Conservation (phyloP, 768 basidiomycete species). For the Phylloporus sp. region DNA sequence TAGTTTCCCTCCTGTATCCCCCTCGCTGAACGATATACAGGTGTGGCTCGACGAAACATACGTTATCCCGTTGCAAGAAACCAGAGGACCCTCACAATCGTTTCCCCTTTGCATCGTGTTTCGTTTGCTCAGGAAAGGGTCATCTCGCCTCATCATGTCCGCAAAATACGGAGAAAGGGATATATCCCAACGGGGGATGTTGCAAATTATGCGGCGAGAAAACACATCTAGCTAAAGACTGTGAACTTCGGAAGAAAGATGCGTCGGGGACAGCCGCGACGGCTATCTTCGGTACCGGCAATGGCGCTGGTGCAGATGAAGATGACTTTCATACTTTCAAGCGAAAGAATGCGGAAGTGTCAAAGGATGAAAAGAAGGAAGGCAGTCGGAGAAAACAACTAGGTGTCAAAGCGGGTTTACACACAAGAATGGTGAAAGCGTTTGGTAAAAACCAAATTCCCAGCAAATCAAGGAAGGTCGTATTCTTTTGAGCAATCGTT, state of each 20-base stretch:
- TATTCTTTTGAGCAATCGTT: constrained; percentile 39
- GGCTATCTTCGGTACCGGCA: constrained; percentile 31
- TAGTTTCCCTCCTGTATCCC: constrained; percentile 1
- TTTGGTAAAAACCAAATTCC: constrained; percentile 28
- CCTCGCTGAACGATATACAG: constrained; percentile 36
- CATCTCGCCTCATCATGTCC: constrained; percentile 86
- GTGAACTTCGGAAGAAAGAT: constrained; percentile 62
- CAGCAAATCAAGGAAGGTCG: constrained; percentile 41
- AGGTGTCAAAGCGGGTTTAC: constrained; percentile 42
- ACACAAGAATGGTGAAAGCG: constrained; percentile 38
- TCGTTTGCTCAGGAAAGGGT: constrained; percentile 80
- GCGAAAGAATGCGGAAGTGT: constrained; percentile 56
- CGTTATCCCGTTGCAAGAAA: constrained; percentile 72
- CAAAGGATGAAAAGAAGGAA: constrained; percentile 52
- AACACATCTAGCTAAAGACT: constrained; percentile 83
- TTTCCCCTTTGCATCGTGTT: constrained; percentile 87
- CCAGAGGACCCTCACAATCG: constrained; percentile 58
- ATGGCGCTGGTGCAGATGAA: constrained; percentile 79
- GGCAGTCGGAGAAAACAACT: constrained; percentile 40
- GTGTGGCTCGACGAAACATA: constrained; percentile 79
- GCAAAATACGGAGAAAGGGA: constrained; percentile 70
- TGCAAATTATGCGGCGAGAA: constrained; percentile 89
- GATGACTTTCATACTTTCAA: constrained; percentile 89
- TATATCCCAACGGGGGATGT: constrained; percentile 87
- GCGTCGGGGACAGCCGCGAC: constrained; percentile 20